A percentile compares a stretch with the other conserved stretches of the same genome.
These are phyloP conservation scores for Capsicum baccatum DNA, from an alignment of 257 asterid genomes.

Conservation along the genomic window DNA sequence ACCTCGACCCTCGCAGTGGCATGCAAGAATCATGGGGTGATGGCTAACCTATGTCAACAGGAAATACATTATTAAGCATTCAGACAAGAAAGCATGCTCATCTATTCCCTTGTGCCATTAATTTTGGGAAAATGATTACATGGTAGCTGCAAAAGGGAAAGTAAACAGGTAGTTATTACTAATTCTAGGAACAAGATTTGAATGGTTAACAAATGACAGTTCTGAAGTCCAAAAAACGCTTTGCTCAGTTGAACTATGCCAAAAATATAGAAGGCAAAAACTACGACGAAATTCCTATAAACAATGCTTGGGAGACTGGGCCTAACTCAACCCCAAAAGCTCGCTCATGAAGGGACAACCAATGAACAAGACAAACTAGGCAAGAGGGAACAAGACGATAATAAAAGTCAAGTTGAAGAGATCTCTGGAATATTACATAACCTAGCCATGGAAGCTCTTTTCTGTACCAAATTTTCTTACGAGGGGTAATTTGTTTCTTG, in stretches of 20 bases:
- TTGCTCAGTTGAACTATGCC: not conserved
- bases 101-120: not conserved
- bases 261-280: not conserved
- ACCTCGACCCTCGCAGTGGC: conserved; percentile 33
- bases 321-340: too few relatives aligned
- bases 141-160: not conserved
- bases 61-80: not conserved
- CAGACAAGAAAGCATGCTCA: not conserved
- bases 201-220: not conserved
- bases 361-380: too few relatives aligned
- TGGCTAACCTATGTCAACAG: conserved; percentile 36
- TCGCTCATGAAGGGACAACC: too few relatives aligned
- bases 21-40: conserved; percentile 35
- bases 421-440: not conserved
- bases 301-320: not conserved
- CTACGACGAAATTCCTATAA: not conserved
- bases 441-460: not conserved
- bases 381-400: not conserved
- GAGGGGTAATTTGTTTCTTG: not conserved
- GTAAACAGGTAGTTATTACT: not conserved
- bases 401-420: not conserved
- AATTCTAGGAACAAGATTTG: not conserved
- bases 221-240: not conserved
- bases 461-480: not conserved
- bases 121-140: not conserved